Base-by-base conservation (phyloP, 805 yeast species). In the Cyberlindnera subsufficiens region DNA sequence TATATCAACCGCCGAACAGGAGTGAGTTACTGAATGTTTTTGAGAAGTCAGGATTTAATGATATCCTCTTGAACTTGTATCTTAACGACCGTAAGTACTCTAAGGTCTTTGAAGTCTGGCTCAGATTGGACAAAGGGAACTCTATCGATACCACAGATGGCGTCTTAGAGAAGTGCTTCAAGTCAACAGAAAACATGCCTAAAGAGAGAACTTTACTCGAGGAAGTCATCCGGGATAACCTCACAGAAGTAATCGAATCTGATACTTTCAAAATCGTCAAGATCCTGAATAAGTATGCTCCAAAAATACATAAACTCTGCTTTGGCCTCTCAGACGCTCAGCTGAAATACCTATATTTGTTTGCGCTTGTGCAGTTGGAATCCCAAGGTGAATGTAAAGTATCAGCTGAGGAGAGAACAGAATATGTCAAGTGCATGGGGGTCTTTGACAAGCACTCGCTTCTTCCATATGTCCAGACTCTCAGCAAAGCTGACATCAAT, bases 11-110 rank as follows among this genome's bases (percentile, higher is more conserved):
- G 0, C 64, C 72, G 0, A 71, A 78, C 51, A 65, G 75, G 19
- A 68, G 70, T 2, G 62, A 60, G 17, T 59, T 87, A 35, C 59
- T 80, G 8, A 69, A 69, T 15, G 66, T 72, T 38, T 66, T 86
- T 40, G 72, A 72, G 38, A 67, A 72, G 27, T 80, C 79, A 1
- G 71, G 73, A 13, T 85, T 77, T 55, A 71, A 68, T 53, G 68
- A 74, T 32, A 88, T 83, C 0, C 65, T 88, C 37, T 68, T 80
- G 43, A 67, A 72, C 38, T 51, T 86, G 4, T 84, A 80, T 55
- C 61, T 74, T 33, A 60, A 74, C 1, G 82, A 80, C 45, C 71
- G 74, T 16, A 71, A 66, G 39, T 75, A 67, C 45, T 61, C 77
- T 3, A 72, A 80, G 44, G 72, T 82, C 0, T 59, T 84, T 33